Evolutionary conservation across 2,329 filamentous ascomycete genomes (phyloP), one percentile per base, ranked within the genome.

Genomic region (Harringtonia aguacate): DNA sequence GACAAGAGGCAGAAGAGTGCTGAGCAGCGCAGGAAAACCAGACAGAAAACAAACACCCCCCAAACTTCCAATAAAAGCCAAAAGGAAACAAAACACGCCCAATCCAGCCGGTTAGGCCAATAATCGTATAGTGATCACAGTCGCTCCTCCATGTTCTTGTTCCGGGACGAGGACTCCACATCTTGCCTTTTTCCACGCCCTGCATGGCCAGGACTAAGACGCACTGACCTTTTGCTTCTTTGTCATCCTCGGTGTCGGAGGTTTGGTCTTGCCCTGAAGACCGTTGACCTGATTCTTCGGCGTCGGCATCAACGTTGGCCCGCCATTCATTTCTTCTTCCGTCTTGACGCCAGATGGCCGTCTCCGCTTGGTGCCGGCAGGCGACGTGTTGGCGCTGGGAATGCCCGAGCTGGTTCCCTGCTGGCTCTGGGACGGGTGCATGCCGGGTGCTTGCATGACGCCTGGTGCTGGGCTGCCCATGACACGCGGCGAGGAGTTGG

Each of bases 361-460:
- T 52, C 75, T 62, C 43, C 75, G 65, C 60, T 79, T 79, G 51
- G 77, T 77, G 29, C 72, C 75, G 21, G 73, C 69, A 33, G 77
- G 77, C 28, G 75, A 79, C 6, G 79, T 83, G 61, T 81, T 83
- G 45, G 79, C 77, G 55, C 77, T 82, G 8, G 77, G 77, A 2
- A 77, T 79, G 56, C 75, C 78, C 10, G 78, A 81, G 57, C 66
- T 77, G 28, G 78, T 80, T 33, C 79, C 79, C 56, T 83, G 79
- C 57, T 82, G 79, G 56, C 78, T 82, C 50, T 77, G 75, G 57
- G 83, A 78, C 48, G 78, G 64, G 57, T 79, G 75, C 79, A 83
- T 83, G 49, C 69, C 68, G 20, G 78, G 78, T 41, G 77, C 75
- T 58, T 79, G 75, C 70, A 81, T 79, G 42, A 73, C 68, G 15